Conservation (phyloP, 208 protist genomes). For the Naegleria fowleri region DNA sequence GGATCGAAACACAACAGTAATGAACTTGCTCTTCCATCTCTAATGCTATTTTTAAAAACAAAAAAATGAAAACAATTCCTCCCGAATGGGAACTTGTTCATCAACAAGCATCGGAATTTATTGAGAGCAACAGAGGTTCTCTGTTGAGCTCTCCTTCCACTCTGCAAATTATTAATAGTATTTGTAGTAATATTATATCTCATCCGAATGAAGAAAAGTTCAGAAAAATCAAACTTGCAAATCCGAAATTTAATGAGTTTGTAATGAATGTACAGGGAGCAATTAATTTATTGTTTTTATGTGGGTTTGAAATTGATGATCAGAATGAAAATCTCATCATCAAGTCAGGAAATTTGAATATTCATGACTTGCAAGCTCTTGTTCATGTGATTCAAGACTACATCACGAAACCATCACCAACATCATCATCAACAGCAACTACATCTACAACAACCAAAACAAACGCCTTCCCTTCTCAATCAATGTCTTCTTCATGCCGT, state of each 20-base stretch:
- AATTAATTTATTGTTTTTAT: background rate
- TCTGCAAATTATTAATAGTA: background rate
- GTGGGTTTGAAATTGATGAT: background rate
- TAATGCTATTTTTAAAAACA: too few relatives aligned
- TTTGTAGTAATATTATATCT: background rate
- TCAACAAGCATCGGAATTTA: background rate
- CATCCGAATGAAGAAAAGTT: background rate
- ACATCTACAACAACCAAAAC: background rate
- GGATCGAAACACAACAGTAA: too few relatives aligned
- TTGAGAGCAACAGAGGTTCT: background rate
- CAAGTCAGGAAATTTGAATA: background rate
- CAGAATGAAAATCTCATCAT: background rate
- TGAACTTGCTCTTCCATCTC: too few relatives aligned
- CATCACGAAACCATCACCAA: background rate
- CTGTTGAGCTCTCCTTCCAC: background rate
- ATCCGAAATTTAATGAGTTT: background rate
- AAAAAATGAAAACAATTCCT: too few relatives aligned
- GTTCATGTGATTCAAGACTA: background rate
- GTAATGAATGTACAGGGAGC: background rate
- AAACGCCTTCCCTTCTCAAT: background rate
- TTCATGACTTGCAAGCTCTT: background rate
- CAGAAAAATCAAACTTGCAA: background rate
- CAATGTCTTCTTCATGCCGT: background rate
- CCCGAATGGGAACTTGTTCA: too few relatives aligned
- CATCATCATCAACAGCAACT: too few relatives aligned